These are phyloP conservation scores for Nemania abortiva DNA, from an alignment of 2,329 filamentous ascomycete genomes.

Conservation along the genomic window DNA sequence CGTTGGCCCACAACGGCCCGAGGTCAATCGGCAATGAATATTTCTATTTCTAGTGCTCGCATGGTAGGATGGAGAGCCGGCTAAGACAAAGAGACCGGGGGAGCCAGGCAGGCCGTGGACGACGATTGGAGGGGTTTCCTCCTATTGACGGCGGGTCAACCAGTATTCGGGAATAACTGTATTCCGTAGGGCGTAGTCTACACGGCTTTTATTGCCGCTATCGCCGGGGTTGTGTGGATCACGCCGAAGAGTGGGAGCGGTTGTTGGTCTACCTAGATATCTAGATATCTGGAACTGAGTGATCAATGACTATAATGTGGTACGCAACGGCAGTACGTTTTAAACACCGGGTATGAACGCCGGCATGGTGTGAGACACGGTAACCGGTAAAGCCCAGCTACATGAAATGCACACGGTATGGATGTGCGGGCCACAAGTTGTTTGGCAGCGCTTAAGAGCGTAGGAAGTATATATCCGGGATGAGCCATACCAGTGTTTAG, in stretches of 20 bases:
- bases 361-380: not conserved
- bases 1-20: not conserved
- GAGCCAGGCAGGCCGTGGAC: not conserved
- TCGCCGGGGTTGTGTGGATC: slow-evolving; percentile 19
- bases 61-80: not conserved
- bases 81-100: not conserved
- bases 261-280: not conserved
- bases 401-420: not conserved
- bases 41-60: slow-evolving; percentile 10
- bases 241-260: slow-evolving; percentile 14
- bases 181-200: slow-evolving; percentile 19
- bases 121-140: slow-evolving; percentile 3
- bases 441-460: not conserved
- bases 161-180: not conserved
- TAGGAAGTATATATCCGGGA: not conserved
- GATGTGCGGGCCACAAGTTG: not conserved
- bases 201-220: slow-evolving; percentile 23
- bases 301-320: not conserved
- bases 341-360: not conserved
- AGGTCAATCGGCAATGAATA: slow-evolving; percentile 6
- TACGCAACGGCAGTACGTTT: not conserved
- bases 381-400: not conserved
- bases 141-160: not conserved
- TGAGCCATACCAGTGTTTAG: not conserved
- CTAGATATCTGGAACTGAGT: not conserved